Base-by-base conservation (phyloP, 768 basidiomycete genomes). In the Hericium rajendrae region DNA sequence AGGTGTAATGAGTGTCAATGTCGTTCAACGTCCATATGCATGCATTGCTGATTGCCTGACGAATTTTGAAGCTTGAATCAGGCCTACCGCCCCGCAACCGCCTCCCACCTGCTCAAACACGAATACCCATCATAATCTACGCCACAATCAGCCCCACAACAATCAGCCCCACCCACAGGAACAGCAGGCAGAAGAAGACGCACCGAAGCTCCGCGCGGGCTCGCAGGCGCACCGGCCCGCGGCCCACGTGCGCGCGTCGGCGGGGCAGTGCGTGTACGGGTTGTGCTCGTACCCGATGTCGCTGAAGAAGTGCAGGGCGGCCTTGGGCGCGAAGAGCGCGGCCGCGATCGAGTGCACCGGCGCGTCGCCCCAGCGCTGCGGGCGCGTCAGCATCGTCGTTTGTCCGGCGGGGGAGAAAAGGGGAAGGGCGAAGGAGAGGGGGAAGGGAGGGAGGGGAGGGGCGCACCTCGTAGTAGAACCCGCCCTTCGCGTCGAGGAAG, bases 381-480 rank as follows among this genome's bases (percentile, higher is more conserved):
- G 70, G 51, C 74, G 20, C 22, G 28, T 50, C 43, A 46, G 15
- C 8, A 6, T 20, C n/a, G n/a, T n/a, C n/a, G n/a, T n/a, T n/a
- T n/a, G n/a, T n/a, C n/a, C n/a, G n/a, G n/a, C n/a, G n/a, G n/a
- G n/a, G n/a, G n/a, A n/a, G n/a, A n/a, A n/a, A n/a, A n/a, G n/a
- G n/a, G 68, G 13, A 76, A 75, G 2, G 63, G 66, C 60, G 78
- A 72, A 38, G 72, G 68, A 32, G 66, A 69, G 48, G 74, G 74
- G 51, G 64, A 74, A 8, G 20, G 20, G 41, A 26, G 11, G 24
- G 48, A 38, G 39, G 39, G 20, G 32, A 32, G 53, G 22, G 40
- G 53, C 64, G 55, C 46, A 86, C 87, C 83, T 93, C 91, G 65
- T 93, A 94, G 73, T 94, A 94, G 71, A 94, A 93, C 4, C 93